Base-by-base conservation (phyloP, 768 basidiomycete genomes). In the Pholiota conissans region DNA sequence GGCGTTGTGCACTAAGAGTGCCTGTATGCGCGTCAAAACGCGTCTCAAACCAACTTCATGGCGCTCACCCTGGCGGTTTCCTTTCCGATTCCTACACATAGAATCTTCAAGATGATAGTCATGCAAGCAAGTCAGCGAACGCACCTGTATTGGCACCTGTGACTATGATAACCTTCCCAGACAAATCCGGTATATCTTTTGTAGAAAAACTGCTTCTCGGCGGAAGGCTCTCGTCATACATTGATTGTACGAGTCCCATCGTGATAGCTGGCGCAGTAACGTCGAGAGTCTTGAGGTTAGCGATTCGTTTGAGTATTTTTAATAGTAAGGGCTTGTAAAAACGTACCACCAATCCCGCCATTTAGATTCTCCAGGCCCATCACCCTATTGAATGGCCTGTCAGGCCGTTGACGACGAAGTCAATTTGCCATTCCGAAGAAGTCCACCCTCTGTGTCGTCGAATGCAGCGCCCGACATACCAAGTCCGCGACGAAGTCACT, bases 91-190 rank as follows among this genome's bases (percentile, higher is more conserved):
- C 82, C 82, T 65, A 49, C 35, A 48, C 30, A 14, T 39, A 22
- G 29, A 20, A 16, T n/a, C n/a, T n/a, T n/a, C n/a, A 29, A 22
- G 45, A 27, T 14, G 28, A 50, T 30, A 56, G 37, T 22, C 39
- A 8, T 22, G 26, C 56, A 13, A 18, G 42, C 16, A 52, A 6
- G 39, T 40, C 30, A 49, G 26, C 18, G 26, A 10, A 55, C 62
- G 14, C 47, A 64, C 70, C 72, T 20, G 77, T 68, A 53, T 80
- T 82, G 2, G 70, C 79, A 8, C 84, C 84, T 0, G 81, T 83
- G 24, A 85, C 76, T 26, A 81, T 76, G 14, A 73, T 69, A 7
- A 79, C 73, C 58, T 76, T 75, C 3, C 79, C 79, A 0, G 69
- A 62, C 14, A 81, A 66, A 59, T 80, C 78, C 3, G 80, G 78